Percentiles rank a stretch among this genome's conserved stretches.
These are phyloP conservation scores for Eutrema yunnanense DNA, from an alignment of 345 rosid genomes.

Conservation along the genomic window DNA sequence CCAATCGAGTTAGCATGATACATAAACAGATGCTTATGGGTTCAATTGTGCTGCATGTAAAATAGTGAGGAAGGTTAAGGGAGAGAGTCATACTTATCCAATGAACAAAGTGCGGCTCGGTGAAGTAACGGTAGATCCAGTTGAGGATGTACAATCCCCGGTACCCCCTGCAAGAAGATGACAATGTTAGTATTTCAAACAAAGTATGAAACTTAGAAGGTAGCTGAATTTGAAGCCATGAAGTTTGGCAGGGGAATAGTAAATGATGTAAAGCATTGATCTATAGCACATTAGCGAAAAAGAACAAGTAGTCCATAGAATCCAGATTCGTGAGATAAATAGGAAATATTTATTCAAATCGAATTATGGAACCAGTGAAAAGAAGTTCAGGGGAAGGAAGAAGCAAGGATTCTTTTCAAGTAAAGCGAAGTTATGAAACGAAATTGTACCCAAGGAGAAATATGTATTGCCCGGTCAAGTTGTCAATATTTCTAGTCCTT, in stretches of 20 bases:
- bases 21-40: not conserved
- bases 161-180: conserved; percentile 50
- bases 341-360: not conserved
- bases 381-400: not conserved
- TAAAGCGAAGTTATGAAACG: not conserved
- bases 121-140: conserved; percentile 77
- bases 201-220: not conserved
- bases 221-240: not conserved
- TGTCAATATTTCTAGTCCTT: conserved; percentile 76
- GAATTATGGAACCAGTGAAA: not conserved
- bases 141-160: conserved; percentile 63
- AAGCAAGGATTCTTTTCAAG: not conserved
- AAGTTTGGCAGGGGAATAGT: not conserved
- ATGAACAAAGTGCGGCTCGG: conserved; percentile 58
- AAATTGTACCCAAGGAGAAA: conserved; percentile 66
- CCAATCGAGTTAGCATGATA: not conserved
- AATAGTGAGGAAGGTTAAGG: not conserved
- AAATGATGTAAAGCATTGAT: not conserved
- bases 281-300: not conserved
- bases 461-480: conserved; percentile 71
- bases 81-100: conserved; percentile 66
- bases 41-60: not conserved
- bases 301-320: not conserved
- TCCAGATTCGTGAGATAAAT: not conserved
- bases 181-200: not conserved